Base-by-base conservation (phyloP, 2,329 filamentous ascomycete genomes). In the Penicillium sp. region DNA sequence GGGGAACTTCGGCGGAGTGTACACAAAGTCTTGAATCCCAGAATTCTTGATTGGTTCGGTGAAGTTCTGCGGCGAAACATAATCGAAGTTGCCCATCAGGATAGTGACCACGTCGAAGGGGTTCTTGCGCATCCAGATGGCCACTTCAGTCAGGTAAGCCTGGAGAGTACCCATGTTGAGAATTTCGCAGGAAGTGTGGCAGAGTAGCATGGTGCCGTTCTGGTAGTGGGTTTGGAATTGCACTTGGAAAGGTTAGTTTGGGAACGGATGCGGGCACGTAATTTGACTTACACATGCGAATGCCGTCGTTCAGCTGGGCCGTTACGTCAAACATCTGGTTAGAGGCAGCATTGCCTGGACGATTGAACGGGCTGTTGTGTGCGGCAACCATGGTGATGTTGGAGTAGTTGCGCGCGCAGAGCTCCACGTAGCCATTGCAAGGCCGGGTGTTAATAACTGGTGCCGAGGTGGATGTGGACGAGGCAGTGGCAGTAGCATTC, bases 71-170 rank as follows among this genome's bases (percentile, higher is more conserved):
- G 87, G 77, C 4, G 77, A 74, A n/a, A 86, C 84, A 67, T 87
- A 88, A 73, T 91, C 88, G 63, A 83, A 86, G 69, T 96, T 96
- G 51, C 86, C 90, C 45, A 96, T 85, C 16, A 96, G 78, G 57
- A 96, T 85, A 1, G 90, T 92, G 24, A 96, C 82, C 1, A 96
- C 88, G 58, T 96, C 92, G 73, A 90, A 92, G 0, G 90, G 91
- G 61, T 96, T 85, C 0, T 67, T 62, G 6, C 81, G 79, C 2
- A 96, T 83, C 92, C 92, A 96, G 39, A 76, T 69, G 31, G 78
- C 79, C 11, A 96, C 87, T 0, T 77, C 79, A 6, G 76, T 76
- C 30, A 96, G 83, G 75, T 90, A 94, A 39, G 82, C 76, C 48
- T 86, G 83, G 45, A 94, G 87, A 7, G 88, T 85, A 0, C 92